phyloP scores from a whole-genome alignment of 1,284 basidiomycete genomes.

The Heimioporus punctisporus region DNA sequence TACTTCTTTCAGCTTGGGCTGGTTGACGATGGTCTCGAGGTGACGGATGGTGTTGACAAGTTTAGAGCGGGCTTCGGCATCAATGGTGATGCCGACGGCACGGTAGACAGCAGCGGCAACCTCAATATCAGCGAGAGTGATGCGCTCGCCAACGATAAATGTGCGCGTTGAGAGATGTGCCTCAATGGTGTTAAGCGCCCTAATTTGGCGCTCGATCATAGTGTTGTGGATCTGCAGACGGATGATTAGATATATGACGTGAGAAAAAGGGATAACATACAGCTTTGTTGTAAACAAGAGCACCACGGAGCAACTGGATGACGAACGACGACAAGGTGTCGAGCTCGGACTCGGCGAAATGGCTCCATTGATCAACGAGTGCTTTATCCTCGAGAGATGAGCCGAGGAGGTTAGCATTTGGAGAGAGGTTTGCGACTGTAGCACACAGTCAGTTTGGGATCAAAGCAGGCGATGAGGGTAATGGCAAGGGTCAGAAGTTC shows the following conservation, averaged over 20 bases:
- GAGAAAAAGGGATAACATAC: slow-evolving; percentile 46
- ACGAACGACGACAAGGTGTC: slow-evolving; percentile 27
- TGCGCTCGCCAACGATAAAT: slow-evolving; percentile 93
- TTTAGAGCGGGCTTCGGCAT: slow-evolving; percentile 65
- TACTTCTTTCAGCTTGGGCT: slow-evolving; percentile 71
- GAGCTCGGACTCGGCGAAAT: slow-evolving; percentile 65
- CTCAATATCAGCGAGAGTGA: slow-evolving; percentile 91
- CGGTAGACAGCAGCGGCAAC: slow-evolving; percentile 63
- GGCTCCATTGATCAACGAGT: slow-evolving; percentile 69
- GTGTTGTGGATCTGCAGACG: slow-evolving; percentile 53
- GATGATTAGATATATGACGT: slow-evolving; percentile 1
- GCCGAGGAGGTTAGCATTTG: slow-evolving; percentile 70
- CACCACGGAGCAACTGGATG: slow-evolving; percentile 36
- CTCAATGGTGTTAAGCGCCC: slow-evolving; percentile 71
- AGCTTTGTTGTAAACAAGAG: slow-evolving; percentile 57
- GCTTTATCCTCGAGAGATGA: slow-evolving; percentile 57
- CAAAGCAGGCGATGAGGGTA: slow-evolving; percentile 4
- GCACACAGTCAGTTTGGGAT: slow-evolving; percentile 15
- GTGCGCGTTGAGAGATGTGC: slow-evolving; percentile 79
- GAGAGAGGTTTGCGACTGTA: slow-evolving; percentile 72
- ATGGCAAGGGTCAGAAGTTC: slow-evolving; percentile 35
- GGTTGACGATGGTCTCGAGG: slow-evolving; percentile 84
- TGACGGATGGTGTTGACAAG: slow-evolving; percentile 84
- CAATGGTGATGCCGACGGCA: slow-evolving; percentile 55
- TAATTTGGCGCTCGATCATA: slow-evolving; percentile 54